Conservation (phyloP, 768 basidiomycete genomes). For the Amyloporia xantha region DNA sequence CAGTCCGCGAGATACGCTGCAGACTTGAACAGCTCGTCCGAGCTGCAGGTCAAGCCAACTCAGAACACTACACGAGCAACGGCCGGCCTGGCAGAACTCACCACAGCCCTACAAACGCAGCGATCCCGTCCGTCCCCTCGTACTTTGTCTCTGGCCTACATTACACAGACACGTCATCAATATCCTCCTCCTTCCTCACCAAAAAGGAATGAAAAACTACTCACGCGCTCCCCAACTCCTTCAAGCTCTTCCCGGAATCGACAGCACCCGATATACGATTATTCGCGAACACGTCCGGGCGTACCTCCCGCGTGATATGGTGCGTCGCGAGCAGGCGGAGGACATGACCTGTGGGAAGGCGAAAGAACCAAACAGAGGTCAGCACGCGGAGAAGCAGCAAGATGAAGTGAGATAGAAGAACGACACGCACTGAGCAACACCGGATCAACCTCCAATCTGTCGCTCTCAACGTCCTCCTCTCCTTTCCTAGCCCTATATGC, state of each 20-base stretch:
- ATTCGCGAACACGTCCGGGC: slow-evolving; percentile 65
- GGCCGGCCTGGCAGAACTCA: slow-evolving; percentile 32
- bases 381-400: slow-evolving; percentile 11
- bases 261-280: slow-evolving; percentile 65
- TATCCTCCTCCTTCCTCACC: neutral
- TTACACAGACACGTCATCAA: neutral
- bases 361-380: neutral
- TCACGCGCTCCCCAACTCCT: slow-evolving; percentile 44
- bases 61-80: neutral
- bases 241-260: slow-evolving; percentile 56
- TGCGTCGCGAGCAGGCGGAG: slow-evolving; percentile 75
- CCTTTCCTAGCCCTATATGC: neutral
- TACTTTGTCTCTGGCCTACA: slow-evolving; percentile 60
- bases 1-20: slow-evolving; percentile 68
- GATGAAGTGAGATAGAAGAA: neutral
- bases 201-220: slow-evolving; percentile 8
- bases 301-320: slow-evolving; percentile 63
- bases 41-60: slow-evolving; percentile 33
- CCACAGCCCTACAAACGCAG: slow-evolving; percentile 69
- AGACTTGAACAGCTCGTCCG: slow-evolving; percentile 73
- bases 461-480: neutral
- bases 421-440: slow-evolving; percentile 44
- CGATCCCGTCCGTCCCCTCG: slow-evolving; percentile 53
- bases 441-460: slow-evolving; percentile 26
- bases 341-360: slow-evolving; percentile 47